Evolutionary conservation across 2,329 filamentous ascomycete genomes (phyloP), one percentile per base, ranked within the genome.

Genomic region (Pseudocercospora eumusae): DNA sequence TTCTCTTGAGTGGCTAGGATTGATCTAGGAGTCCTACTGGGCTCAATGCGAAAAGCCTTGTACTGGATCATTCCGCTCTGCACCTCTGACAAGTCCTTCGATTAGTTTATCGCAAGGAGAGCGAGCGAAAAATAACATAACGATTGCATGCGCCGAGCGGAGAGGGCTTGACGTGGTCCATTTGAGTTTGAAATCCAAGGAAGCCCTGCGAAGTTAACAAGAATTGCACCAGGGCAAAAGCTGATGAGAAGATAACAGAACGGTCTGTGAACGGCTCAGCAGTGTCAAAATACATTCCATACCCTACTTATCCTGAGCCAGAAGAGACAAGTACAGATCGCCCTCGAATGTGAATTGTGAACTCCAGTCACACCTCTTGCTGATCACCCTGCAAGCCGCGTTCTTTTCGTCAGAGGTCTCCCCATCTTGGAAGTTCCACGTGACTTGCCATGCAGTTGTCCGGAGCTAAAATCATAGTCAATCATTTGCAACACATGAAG

Each of bases 311-410:
- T 40, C 47, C 47, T 25, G 47, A 31, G 25, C 15, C 23, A 31
- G 23, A 52, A 52, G 11, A 52, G 25, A 52, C 47, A 31, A 52
- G 47, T 52, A 52, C 47, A 13, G 23, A 52, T n/a, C 23, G 47
- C 47, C 6, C 23, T 52, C 25, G 15, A 25, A 28, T 52, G 47
- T 27, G 23, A 52, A 25, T n/a, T 52, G 47, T 18, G 23, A 25
- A 52, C 23, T 28, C 21, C 47, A 15, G 15, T 52, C 52, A 28
- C 52, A 28, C 52, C 52, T 54, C 28, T 18, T 18, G 28, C 52
- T 54, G 15, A 33, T 13, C 5, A 23, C 25, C 27, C 18, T 40
- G 36, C 36, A 40, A 18, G 36, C 36, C 36, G 36, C 36, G n/a
- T 40, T n/a, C 36, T 40, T 40, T 40, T 40, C 7, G 36, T 18